These are phyloP conservation scores for Periconia sp. DNA, from an alignment of 2,329 filamentous ascomycete species.

Conservation along the genomic window DNA sequence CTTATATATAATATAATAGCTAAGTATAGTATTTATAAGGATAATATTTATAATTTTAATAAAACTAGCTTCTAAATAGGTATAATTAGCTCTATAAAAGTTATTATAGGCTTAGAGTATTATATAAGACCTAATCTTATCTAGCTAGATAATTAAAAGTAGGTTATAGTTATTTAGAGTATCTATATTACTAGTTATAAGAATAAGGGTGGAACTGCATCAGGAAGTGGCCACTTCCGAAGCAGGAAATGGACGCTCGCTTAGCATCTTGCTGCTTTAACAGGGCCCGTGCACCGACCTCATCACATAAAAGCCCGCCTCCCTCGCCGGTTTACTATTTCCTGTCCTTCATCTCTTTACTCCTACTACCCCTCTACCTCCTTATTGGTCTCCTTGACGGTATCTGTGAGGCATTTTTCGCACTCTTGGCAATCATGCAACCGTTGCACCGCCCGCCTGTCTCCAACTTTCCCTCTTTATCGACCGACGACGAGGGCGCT, in stretches of 20 bases:
- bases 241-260: conserved; percentile 23
- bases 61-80: no score
- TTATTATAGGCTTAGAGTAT: no score
- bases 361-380: conserved; percentile 10
- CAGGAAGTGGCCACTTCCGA: conserved; percentile 21
- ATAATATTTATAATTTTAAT: no score
- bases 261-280: conserved; percentile 27
- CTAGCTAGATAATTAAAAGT: no score
- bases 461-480: conserved; percentile 4
- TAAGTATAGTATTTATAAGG: no score
- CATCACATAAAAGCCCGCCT: conserved; percentile 23
- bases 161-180: no score
- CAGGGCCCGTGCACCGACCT: conserved; percentile 22
- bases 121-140: no score
- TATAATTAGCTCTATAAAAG: no score
- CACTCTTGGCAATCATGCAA: conserved; percentile 16
- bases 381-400: conserved; percentile 17
- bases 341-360: conserved; percentile 19
- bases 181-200: no score
- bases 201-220: no score
- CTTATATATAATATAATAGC: no score
- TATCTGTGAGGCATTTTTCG: conserved; percentile 23
- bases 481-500: conserved; percentile 7
- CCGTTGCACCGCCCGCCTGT: conserved; percentile 13
- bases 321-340: conserved; percentile 18